Percentiles rank a stretch among this genome's conserved stretches.
These are phyloP conservation scores for Solanum dulcamara DNA, from an alignment of 257 asterid genomes.

Conservation along the genomic window DNA sequence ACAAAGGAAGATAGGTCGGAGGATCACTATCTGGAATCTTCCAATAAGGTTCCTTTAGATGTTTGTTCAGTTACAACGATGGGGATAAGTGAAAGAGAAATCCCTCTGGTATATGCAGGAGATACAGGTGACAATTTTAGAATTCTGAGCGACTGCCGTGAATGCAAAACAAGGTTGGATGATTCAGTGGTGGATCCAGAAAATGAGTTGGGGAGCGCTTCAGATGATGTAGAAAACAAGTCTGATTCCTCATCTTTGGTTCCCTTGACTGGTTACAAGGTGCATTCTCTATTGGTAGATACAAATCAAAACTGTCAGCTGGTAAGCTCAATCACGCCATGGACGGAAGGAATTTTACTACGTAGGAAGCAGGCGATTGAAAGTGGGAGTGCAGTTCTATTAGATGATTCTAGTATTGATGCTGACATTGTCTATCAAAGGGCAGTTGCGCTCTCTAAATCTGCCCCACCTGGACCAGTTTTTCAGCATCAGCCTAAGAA, in stretches of 20 bases:
- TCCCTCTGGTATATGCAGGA: slow-evolving; percentile 1
- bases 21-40: not conserved
- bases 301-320: slow-evolving; percentile 3
- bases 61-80: slow-evolving; percentile 5
- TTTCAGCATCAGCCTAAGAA: slow-evolving; percentile 30
- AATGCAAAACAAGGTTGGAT: slow-evolving; percentile 7
- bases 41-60: slow-evolving; percentile 6
- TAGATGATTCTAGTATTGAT: slow-evolving; percentile 46
- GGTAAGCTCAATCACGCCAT: slow-evolving; percentile 8
- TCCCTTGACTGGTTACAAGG: slow-evolving; percentile 2
- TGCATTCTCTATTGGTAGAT: slow-evolving; percentile 7
- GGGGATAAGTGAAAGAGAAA: slow-evolving; percentile 5
- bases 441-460: slow-evolving; percentile 50
- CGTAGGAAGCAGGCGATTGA: slow-evolving; percentile 60
- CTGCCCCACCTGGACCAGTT: slow-evolving; percentile 62
- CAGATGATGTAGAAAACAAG: not conserved
- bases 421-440: slow-evolving; percentile 47
- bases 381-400: slow-evolving; percentile 53
- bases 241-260: not conserved
- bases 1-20: slow-evolving; percentile 7
- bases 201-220: not conserved
- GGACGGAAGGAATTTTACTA: slow-evolving; percentile 29
- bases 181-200: slow-evolving; percentile 10
- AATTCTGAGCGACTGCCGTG: slow-evolving; percentile 3
- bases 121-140: slow-evolving; percentile 1